These are phyloP conservation scores for Nothophaeocryptopus gaeumannii DNA, from an alignment of 2,329 filamentous ascomycete genomes.

Conservation along the genomic window DNA sequence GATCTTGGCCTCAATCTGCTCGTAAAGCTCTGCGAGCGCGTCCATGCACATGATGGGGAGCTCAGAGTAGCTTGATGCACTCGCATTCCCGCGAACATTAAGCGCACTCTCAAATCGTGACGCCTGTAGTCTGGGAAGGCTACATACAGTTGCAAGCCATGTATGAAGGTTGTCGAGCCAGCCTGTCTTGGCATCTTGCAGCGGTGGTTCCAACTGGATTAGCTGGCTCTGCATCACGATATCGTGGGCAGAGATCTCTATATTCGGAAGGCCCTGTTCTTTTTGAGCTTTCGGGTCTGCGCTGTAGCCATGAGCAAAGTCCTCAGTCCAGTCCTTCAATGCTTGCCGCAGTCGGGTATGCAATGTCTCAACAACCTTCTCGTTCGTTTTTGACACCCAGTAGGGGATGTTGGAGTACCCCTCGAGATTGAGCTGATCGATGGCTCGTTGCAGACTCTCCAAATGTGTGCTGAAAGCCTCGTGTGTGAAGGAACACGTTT, in stretches of 20 bases:
- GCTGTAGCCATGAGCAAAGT: slow-evolving; percentile 62
- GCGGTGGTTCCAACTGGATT: slow-evolving; percentile 90
- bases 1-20: slow-evolving; percentile 78
- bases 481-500: slow-evolving; percentile 77
- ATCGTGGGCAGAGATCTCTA: slow-evolving; percentile 78
- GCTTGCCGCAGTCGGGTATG: slow-evolving; percentile 80
- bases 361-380: slow-evolving; percentile 76
- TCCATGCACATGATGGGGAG: slow-evolving; percentile 80
- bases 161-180: slow-evolving; percentile 92
- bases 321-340: slow-evolving; percentile 79
- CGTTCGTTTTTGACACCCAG: slow-evolving; percentile 87
- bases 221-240: slow-evolving; percentile 98
- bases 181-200: slow-evolving; percentile 85
- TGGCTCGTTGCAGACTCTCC: slow-evolving; percentile 82
- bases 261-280: slow-evolving; percentile 57
- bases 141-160: slow-evolving; percentile 91
- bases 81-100: slow-evolving; percentile 57
- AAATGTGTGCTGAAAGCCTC: slow-evolving; percentile 76
- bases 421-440: slow-evolving; percentile 94
- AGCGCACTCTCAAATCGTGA: slow-evolving; percentile 89
- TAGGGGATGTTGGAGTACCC: slow-evolving; percentile 89
- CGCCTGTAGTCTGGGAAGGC: slow-evolving; percentile 89
- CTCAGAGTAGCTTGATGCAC: slow-evolving; percentile 74
- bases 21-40: slow-evolving; percentile 75
- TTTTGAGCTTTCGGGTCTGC: slow-evolving; percentile 34